A percentile compares a stretch with the other conserved stretches of the same genome.
Evolutionary conservation across 495 filamentous ascomycete genomes (phyloP).

Genomic region (Hypoxylon perforatum): DNA sequence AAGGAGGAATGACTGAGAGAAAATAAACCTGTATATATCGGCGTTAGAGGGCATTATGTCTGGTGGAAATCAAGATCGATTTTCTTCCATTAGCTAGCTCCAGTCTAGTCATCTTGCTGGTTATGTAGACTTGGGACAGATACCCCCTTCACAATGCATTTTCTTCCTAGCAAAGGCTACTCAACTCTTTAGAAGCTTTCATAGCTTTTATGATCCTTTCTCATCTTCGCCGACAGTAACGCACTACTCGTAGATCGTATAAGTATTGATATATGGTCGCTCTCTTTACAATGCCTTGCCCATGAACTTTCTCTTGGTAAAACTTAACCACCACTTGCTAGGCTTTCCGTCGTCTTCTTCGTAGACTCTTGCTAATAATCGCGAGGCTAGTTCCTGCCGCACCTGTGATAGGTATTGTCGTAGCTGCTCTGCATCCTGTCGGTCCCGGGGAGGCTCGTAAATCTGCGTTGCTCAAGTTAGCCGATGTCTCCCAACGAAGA

Average conservation of each 20-base stretch:
- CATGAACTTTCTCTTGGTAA: constrained; percentile 99
- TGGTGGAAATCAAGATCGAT: background rate
- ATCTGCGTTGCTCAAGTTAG: constrained; percentile 52
- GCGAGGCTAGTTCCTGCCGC: constrained; percentile 85
- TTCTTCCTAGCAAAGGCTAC: background rate
- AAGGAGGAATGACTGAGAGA: constrained; percentile 8
- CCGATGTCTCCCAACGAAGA: background rate
- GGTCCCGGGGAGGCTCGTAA: constrained; percentile 76
- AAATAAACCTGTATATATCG: constrained; percentile 15
- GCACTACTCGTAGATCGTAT: background rate
- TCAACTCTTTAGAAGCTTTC: background rate
- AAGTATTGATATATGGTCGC: background rate
- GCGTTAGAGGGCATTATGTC: constrained; percentile 15
- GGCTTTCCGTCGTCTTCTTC: constrained; percentile 80
- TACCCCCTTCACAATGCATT: constrained; percentile 29
- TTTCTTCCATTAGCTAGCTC: constrained; percentile 26
- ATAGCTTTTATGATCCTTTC: constrained; percentile 1
- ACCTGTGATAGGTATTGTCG: constrained; percentile 90
- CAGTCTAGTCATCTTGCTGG: constrained; percentile 14
- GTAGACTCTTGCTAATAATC: constrained; percentile 87
- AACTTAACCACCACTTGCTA: constrained; percentile 99
- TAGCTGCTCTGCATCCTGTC: constrained; percentile 88
- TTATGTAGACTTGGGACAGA: constrained; percentile 23
- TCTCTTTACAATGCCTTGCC: constrained; percentile 79
- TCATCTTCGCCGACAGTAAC: background rate